Evolutionary conservation across 108 stramenopile genomes (phyloP).

Genomic region (Fragilaria crotonensis): DNA sequence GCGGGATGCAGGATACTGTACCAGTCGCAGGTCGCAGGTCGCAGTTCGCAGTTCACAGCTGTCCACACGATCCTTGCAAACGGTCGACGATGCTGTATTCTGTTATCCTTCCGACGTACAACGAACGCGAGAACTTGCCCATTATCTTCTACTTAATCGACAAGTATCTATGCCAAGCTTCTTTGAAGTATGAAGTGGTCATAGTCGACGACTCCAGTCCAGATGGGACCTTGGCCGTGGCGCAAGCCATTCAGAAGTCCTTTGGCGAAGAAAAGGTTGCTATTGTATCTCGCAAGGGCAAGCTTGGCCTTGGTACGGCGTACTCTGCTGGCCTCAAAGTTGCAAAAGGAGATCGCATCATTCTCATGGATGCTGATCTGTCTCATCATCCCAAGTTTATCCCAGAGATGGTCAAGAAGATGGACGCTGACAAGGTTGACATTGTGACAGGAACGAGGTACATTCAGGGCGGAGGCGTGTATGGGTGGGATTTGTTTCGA

Average conservation of each 20-base stretch:
- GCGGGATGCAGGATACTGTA: too few species aligned
- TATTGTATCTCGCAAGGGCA: conserved; percentile 87
- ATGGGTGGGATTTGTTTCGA: conserved; percentile 86
- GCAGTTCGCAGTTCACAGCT: too few species aligned
- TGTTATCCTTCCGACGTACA: conserved; percentile 96
- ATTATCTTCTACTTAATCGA: conserved; percentile 88
- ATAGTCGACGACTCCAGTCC: conserved; percentile 95
- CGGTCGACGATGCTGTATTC: conserved; percentile 94
- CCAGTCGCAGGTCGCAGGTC: too few species aligned
- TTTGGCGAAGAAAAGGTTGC: conserved; percentile 67
- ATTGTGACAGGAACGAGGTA: conserved; percentile 97
- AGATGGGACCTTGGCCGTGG: conserved; percentile 91
- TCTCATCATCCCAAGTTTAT: conserved; percentile 97
- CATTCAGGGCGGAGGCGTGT: conserved; percentile 86
- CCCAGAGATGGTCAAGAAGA: conserved; percentile 72
- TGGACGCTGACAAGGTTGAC: conserved; percentile 46
- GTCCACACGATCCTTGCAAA: too few species aligned
- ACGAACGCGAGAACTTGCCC: conserved; percentile 96
- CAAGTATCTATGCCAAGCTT: conserved; percentile 57
- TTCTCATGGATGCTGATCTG: conserved; percentile 98
- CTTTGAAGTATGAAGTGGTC: conserved; percentile 84
- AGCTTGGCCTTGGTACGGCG: conserved; percentile 94
- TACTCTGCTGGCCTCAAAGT: conserved; percentile 88
- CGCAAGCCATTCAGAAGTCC: conserved; percentile 75
- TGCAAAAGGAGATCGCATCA: conserved; percentile 74